Conservation (phyloP, 257 asterid species). For the Penstemon newberryi region DNA sequence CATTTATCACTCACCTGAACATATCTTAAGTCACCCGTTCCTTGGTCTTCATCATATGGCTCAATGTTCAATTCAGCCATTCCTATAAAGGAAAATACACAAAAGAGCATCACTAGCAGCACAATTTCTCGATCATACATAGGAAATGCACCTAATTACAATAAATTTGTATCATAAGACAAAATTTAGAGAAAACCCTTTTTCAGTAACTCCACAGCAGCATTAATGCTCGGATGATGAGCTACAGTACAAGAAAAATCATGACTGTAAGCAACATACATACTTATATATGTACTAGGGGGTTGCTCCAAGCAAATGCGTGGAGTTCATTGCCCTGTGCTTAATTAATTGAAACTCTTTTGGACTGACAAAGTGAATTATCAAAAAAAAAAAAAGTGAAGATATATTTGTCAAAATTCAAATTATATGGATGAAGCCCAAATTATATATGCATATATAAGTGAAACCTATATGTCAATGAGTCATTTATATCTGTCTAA, state of each 20-base stretch:
- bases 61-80: conserved; percentile 63
- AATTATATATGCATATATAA: too few species aligned
- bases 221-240: conserved; percentile 92
- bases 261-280: conserved; percentile 10
- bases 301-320: too few species aligned
- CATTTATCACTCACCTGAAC: conserved; percentile 63
- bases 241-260: conserved; percentile 48
- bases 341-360: too few species aligned
- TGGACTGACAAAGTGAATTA: too few species aligned
- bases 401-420: too few species aligned
- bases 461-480: too few species aligned
- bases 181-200: conserved; percentile 44
- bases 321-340: too few species aligned
- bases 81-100: conserved; percentile 36
- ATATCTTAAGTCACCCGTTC: conserved; percentile 89
- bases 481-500: too few species aligned
- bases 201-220: conserved; percentile 75
- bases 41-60: conserved; percentile 85
- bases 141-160: neutral
- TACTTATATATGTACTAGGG: too few species aligned
- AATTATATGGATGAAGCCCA: too few species aligned
- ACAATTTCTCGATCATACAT: neutral
- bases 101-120: conserved; percentile 24
- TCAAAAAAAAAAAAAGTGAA: too few species aligned
- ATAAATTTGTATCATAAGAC: conserved; percentile 13